Percentiles rank a stretch among this genome's conserved stretches.
These are phyloP conservation scores for Juglanconis oblonga DNA, from an alignment of 2,329 filamentous ascomycete species.

Conservation along the genomic window DNA sequence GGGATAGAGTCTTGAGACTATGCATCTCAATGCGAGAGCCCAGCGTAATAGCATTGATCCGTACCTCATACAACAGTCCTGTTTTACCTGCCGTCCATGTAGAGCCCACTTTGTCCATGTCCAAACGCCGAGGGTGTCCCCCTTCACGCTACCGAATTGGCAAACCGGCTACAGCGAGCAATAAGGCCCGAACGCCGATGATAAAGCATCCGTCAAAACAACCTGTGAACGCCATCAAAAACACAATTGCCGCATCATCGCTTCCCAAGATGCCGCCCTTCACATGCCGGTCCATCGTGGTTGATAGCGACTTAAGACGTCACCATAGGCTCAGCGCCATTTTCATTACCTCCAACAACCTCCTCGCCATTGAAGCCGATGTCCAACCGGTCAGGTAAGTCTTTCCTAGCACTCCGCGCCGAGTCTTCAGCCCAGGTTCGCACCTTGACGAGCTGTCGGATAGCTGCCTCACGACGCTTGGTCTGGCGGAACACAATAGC, in stretches of 20 bases:
- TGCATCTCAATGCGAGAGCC: not conserved
- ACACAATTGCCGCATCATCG: not conserved
- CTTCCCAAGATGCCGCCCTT: not conserved
- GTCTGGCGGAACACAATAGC: constrained; percentile 76
- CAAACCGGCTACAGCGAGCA: constrained; percentile 14
- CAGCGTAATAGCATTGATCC: not conserved
- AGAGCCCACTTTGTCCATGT: not conserved
- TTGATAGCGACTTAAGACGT: constrained; percentile 37
- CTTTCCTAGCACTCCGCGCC: constrained; percentile 43
- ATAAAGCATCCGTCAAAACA: constrained; percentile 19
- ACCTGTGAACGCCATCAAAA: constrained; percentile 9
- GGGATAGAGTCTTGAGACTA: too few relatives aligned
- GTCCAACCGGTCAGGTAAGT: constrained; percentile 38
- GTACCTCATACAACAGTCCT: constrained; percentile 23
- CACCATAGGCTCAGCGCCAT: constrained; percentile 51
- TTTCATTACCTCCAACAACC: constrained; percentile 30
- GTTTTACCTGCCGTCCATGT: constrained; percentile 3
- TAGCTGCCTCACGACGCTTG: constrained; percentile 72
- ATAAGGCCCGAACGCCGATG: constrained; percentile 21
- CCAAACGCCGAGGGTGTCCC: constrained; percentile 15
- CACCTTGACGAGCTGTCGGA: constrained; percentile 76
- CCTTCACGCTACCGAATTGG: constrained; percentile 12
- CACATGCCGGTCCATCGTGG: not conserved
- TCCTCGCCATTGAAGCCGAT: constrained; percentile 38
- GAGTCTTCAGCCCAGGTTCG: constrained; percentile 79